Evolutionary conservation across 306 rosid species (phyloP), one percentile per base, ranked within the genome.

Genomic region (Pyrus betulifolia): DNA sequence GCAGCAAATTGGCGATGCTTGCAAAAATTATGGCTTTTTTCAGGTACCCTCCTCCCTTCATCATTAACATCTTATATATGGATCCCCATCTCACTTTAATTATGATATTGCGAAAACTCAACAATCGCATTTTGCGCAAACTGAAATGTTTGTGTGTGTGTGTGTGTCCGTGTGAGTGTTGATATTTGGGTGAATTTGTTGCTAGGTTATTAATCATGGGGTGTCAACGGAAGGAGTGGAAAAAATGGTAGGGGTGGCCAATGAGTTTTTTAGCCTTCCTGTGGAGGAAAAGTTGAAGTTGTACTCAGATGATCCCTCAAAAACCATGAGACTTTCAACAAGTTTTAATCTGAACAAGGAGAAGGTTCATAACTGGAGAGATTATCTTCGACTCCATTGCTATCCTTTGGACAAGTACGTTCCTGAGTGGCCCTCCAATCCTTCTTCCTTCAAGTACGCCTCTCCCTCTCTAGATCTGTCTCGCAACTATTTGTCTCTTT

Each of bases 331-430:
- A 57, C 69, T 96, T 1, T 96, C 98, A 0, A 92, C 99, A 0
- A 96, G 99, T 79, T 96, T 91, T 72, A 92, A 96, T 57, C 88
- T 96, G 11, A 89, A 73, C 0, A 96, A 91, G 66, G 98, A 92
- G 70, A 72, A 73, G 1, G 91, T 96, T 3, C 98, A 87, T 70
- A 96, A 96, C 42, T 96, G 98, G 99, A 92, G 99, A 58, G 99
- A 96, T 67, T 96, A 91, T 66, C 97, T 96, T 7, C 77, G 99
- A 12, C 97, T 95, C 55, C 99, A 95, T 75, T 95, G 99, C 33
- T 74, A 92, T 70, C 99, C 99, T 14, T 74, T 96, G 35, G 85
- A 91, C 2, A 78, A 87, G 33, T 96, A 82, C 77, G 82, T 73
- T 3, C 90, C 88, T 2, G 88, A 92, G 40, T 95, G 99, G 99